phyloP scores from a whole-genome alignment of 495 filamentous ascomycete species.

The Trichoderma erinaceum region DNA sequence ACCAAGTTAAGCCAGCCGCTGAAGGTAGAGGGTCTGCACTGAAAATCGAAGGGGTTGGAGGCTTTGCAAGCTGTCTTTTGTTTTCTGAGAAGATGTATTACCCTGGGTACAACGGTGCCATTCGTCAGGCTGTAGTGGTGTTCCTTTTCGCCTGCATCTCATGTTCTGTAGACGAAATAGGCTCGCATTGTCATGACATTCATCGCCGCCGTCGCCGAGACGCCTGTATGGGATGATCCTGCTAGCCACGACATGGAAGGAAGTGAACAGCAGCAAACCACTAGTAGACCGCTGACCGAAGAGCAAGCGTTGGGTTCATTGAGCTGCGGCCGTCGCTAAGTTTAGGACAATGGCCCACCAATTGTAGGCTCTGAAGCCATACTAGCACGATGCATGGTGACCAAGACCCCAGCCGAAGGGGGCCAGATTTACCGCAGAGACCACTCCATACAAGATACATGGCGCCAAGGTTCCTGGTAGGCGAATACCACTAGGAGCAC shows the following conservation, averaged over 20 bases:
- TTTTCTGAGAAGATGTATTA: too few species aligned
- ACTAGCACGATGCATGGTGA: background rate
- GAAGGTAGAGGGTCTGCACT: background rate
- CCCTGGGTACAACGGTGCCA: too few species aligned
- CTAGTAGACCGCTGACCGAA: background rate
- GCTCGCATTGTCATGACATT: background rate
- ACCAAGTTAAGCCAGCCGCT: background rate
- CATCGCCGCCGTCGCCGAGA: background rate
- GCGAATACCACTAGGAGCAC: conserved; percentile 1
- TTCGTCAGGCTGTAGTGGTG: too few species aligned
- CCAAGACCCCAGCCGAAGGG: conserved; percentile 1
- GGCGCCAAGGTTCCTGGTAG: conserved; percentile 11
- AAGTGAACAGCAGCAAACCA: background rate
- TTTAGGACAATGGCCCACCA: background rate
- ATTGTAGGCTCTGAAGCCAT: background rate
- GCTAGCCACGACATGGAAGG: background rate
- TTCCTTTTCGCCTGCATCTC: too few species aligned
- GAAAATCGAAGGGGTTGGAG: background rate
- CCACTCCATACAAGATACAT: background rate
- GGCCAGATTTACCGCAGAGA: conserved; percentile 11
- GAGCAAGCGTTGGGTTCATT: background rate
- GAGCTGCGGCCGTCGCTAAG: conserved; percentile 12
- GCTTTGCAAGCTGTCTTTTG: too few species aligned
- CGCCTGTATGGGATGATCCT: background rate
- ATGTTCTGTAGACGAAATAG: too few species aligned